Percentiles rank a stretch among this genome's conserved stretches.
These are phyloP conservation scores for Pichia exigua DNA, from an alignment of 805 yeast genomes.

Conservation along the genomic window DNA sequence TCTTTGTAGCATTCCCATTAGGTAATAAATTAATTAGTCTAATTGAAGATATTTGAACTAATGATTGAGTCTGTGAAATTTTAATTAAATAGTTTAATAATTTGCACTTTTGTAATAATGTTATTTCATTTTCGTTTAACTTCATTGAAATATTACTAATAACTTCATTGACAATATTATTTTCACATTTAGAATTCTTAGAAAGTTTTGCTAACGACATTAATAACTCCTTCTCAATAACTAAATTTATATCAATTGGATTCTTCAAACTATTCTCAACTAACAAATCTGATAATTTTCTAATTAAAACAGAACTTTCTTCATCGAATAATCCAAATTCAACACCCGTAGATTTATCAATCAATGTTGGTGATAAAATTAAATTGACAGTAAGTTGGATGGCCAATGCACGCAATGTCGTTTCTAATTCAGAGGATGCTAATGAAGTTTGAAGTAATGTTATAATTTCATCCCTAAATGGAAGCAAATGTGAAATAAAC, in stretches of 20 bases:
- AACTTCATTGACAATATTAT: conserved; percentile 2
- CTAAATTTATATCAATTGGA: conserved; percentile 2
- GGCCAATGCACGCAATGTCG: conserved; percentile 59
- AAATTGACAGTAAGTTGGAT: conserved; percentile 56
- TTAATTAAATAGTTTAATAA: conserved; percentile 5
- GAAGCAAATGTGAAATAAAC: conserved; percentile 21
- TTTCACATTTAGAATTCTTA: conserved; percentile 2
- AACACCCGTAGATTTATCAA: neutral
- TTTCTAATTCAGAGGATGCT: conserved; percentile 59
- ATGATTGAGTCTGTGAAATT: conserved; percentile 6
- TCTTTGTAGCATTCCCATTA: neutral
- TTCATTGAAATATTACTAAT: neutral
- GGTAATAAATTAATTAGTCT: conserved; percentile 8
- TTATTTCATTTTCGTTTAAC: neutral
- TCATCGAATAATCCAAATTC: conserved; percentile 32
- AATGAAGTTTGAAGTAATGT: conserved; percentile 62
- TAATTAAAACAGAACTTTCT: conserved; percentile 30
- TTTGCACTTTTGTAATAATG: conserved; percentile 1
- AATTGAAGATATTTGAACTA: conserved; percentile 6
- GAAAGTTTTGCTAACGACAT: conserved; percentile 8
- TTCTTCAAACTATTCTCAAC: conserved; percentile 3
- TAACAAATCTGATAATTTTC: conserved; percentile 5
- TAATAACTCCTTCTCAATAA: conserved; percentile 7
- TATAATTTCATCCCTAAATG: conserved; percentile 60
- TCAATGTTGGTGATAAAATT: conserved; percentile 32